Conservation (phyloP, 192 early-diverging fungal genomes). For the Backusella sp. region DNA sequence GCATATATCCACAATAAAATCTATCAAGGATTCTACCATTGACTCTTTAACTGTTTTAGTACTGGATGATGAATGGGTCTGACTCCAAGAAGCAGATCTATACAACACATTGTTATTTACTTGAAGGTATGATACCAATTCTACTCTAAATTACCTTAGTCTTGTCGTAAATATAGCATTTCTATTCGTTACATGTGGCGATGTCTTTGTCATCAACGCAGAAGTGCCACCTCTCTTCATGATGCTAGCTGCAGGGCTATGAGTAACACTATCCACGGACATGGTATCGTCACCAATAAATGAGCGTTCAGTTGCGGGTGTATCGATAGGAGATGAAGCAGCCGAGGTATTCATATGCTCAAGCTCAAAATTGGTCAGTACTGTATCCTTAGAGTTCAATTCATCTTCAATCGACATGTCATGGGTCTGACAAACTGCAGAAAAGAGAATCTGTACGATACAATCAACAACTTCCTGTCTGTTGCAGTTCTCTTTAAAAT, state of each 20-base stretch:
- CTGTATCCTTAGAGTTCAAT: slow-evolving; percentile 40
- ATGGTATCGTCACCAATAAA: background rate
- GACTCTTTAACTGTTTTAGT: slow-evolving; percentile 17
- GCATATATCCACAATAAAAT: slow-evolving; percentile 54
- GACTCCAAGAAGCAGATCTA: slow-evolving; percentile 22
- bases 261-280: slow-evolving; percentile 3
- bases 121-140: background rate
- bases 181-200: slow-evolving; percentile 34
- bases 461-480: slow-evolving; percentile 52
- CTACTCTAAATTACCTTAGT: slow-evolving; percentile 16
- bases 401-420: slow-evolving; percentile 43
- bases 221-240: slow-evolving; percentile 33
- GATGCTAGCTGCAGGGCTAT: slow-evolving; percentile 14
- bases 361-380: slow-evolving; percentile 21
- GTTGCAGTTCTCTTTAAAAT: slow-evolving; percentile 51
- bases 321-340: background rate
- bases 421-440: slow-evolving; percentile 45
- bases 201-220: slow-evolving; percentile 35
- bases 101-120: background rate
- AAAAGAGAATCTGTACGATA: slow-evolving; percentile 54
- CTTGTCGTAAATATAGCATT: slow-evolving; percentile 22
- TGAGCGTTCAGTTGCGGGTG: background rate
- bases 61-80: background rate
- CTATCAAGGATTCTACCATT: slow-evolving; percentile 43
- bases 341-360: slow-evolving; percentile 12